phyloP scores from a whole-genome alignment of 1,284 basidiomycete genomes.

The Marasmius oreades region DNA sequence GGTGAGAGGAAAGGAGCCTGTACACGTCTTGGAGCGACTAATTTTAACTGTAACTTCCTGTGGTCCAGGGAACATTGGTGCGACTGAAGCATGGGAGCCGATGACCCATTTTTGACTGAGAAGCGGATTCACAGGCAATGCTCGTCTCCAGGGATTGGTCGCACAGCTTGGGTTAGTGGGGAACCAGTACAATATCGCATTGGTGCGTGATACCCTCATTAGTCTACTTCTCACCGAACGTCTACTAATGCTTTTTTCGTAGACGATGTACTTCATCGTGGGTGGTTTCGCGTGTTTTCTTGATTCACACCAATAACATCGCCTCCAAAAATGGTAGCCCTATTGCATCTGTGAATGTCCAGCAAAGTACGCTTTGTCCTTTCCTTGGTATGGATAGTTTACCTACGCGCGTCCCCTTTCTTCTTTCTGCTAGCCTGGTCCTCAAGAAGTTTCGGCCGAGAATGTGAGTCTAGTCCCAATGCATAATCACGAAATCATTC shows the following conservation, averaged over 20 bases:
- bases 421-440: constrained; percentile 34
- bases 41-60: not conserved
- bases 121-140: constrained; percentile 45
- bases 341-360: constrained; percentile 62
- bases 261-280: constrained; percentile 74
- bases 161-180: constrained; percentile 52
- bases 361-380: constrained; percentile 42
- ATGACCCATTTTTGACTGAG: not conserved
- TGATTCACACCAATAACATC: not conserved
- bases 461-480: constrained; percentile 26
- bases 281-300: constrained; percentile 18
- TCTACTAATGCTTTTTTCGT: not conserved
- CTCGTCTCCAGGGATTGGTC: constrained; percentile 56
- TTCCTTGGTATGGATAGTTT: not conserved
- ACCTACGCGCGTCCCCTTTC: not conserved
- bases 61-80: constrained; percentile 62
- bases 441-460: constrained; percentile 52
- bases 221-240: not conserved
- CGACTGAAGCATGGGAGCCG: not conserved
- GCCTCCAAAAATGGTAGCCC: constrained; percentile 34
- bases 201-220: constrained; percentile 35
- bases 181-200: constrained; percentile 61
- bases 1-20: constrained; percentile 29
- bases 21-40: not conserved
- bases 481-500: not conserved